Percentiles rank a stretch among this genome's conserved stretches.
Evolutionary conservation across 164 flowering plant species (phyloP).

Genomic region (Sextonia rubra): DNA sequence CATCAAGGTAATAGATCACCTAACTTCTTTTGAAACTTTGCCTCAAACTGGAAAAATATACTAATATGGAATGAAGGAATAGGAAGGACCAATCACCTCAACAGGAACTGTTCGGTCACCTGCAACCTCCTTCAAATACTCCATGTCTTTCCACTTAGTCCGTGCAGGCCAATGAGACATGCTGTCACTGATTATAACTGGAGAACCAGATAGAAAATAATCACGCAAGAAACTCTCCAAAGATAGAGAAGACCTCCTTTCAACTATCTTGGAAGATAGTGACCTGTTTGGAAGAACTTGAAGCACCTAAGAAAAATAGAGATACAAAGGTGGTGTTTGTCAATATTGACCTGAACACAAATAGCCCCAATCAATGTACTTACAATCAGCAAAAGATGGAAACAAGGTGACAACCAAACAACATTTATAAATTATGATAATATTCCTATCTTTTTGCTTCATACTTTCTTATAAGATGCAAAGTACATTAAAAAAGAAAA

Average conservation of each 20-base stretch:
- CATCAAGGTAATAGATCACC: too few species aligned
- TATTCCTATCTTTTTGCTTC: too few species aligned
- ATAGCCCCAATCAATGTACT: not conserved
- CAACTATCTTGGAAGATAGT: slow-evolving; percentile 52
- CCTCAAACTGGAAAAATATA: not conserved
- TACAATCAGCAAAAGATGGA: not conserved
- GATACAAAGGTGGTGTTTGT: not conserved
- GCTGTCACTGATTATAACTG: slow-evolving; percentile 71
- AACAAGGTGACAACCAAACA: not conserved
- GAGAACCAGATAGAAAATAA: slow-evolving; percentile 60
- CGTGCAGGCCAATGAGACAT: slow-evolving; percentile 94
- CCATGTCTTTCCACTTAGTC: slow-evolving; percentile 73
- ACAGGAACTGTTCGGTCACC: slow-evolving; percentile 94
- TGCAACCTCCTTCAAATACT: slow-evolving; percentile 74
- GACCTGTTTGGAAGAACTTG: slow-evolving; percentile 58
- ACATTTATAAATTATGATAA: too few species aligned
- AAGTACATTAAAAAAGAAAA: too few species aligned
- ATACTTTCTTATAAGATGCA: too few species aligned
- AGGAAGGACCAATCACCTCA: slow-evolving; percentile 52
- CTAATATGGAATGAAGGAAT: not conserved
- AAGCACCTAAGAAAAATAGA: slow-evolving; percentile 37
- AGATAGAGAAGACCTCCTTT: slow-evolving; percentile 57
- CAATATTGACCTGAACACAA: not conserved
- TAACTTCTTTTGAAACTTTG: too few species aligned
- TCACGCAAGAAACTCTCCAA: slow-evolving; percentile 80